phyloP scores from a whole-genome alignment of 257 asterid species.

The Nicotiana noctiflora region DNA sequence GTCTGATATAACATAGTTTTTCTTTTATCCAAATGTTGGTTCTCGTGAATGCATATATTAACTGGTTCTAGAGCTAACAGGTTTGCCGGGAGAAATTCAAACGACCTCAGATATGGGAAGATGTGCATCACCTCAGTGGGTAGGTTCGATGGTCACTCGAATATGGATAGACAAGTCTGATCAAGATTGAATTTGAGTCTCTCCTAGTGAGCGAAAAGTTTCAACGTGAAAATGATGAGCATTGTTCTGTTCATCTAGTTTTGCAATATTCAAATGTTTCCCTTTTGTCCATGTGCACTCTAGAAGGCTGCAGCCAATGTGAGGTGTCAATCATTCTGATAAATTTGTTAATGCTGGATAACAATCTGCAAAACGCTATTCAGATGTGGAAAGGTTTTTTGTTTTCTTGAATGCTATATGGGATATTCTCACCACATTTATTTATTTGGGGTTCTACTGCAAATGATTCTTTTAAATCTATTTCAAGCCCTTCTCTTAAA shows the following conservation, averaged over 20 bases:
- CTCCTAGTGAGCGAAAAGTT: background rate
- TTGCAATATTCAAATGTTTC: background rate
- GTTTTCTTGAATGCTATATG: background rate
- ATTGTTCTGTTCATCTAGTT: background rate
- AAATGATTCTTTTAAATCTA: background rate
- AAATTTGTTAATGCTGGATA: background rate
- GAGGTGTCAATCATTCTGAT: background rate
- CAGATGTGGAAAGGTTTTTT: background rate
- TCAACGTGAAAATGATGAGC: background rate
- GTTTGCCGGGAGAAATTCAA: constrained; percentile 47
- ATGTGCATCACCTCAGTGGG: constrained; percentile 45
- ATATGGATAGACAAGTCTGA: background rate
- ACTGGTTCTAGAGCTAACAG: constrained; percentile 19
- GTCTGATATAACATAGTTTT: background rate
- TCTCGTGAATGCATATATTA: background rate
- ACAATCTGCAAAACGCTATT: background rate
- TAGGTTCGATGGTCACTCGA: constrained; percentile 15
- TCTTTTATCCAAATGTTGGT: background rate
- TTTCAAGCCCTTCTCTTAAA: background rate
- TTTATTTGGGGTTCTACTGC: background rate
- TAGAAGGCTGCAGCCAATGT: background rate
- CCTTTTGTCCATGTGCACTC: background rate
- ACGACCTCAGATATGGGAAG: constrained; percentile 51
- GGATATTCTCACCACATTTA: background rate
- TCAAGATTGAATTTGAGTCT: background rate